These are phyloP conservation scores for Austroboletus niveus DNA, from an alignment of 1,284 basidiomycete species.

Conservation along the genomic window DNA sequence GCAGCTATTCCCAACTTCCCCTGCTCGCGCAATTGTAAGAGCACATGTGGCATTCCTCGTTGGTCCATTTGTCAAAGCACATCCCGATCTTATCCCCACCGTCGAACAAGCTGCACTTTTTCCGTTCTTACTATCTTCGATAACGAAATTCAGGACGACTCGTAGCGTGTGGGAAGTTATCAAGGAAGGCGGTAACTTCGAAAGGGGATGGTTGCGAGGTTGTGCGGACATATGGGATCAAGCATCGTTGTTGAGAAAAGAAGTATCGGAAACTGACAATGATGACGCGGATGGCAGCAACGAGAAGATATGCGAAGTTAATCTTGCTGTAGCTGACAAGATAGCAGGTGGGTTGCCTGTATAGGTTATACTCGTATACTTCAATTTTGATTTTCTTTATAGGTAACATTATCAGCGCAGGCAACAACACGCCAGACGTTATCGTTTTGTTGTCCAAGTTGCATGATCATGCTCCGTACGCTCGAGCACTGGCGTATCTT, in stretches of 20 bases:
- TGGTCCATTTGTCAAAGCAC: constrained; percentile 41
- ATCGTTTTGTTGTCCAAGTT: constrained; percentile 50
- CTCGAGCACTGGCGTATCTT: constrained; percentile 57
- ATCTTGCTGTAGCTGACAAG: constrained; percentile 50
- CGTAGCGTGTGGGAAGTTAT: constrained; percentile 66
- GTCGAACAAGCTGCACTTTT: constrained; percentile 66
- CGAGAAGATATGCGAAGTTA: constrained; percentile 50
- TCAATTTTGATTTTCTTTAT: constrained; percentile 7
- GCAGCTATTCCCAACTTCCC: constrained; percentile 42
- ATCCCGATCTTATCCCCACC: constrained; percentile 38
- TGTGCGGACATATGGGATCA: constrained; percentile 43
- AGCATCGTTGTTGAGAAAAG: constrained; percentile 21
- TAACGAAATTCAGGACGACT: constrained; percentile 62
- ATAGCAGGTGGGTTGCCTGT: constrained; percentile 57
- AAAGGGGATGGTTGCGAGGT: constrained; percentile 38
- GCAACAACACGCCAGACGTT: constrained; percentile 34
- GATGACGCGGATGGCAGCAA: constrained; percentile 36
- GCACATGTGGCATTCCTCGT: constrained; percentile 66
- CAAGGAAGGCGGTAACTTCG: constrained; percentile 22
- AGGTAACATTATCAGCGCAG: constrained; percentile 63
- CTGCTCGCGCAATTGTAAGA: constrained; percentile 52
- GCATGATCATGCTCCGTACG: constrained; percentile 47
- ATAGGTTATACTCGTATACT: background rate
- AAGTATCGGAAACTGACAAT: constrained; percentile 28
- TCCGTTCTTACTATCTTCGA: constrained; percentile 72